Evolutionary conservation across 108 stramenopile species (phyloP).

Genomic region (Fistulifera pelliculosa): DNA sequence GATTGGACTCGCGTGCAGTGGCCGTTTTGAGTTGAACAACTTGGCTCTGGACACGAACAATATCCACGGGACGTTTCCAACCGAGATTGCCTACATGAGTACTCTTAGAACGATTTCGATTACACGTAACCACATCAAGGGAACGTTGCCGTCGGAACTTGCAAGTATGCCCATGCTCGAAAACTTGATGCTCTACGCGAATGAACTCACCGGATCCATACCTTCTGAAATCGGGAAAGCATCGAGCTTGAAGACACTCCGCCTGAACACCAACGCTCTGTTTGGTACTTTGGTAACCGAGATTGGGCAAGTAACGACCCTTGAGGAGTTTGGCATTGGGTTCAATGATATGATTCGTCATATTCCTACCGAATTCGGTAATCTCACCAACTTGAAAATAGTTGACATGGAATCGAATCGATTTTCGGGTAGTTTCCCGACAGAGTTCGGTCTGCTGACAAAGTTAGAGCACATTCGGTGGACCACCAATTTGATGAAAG

Average conservation of each 20-base stretch:
- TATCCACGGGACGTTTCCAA: slow-evolving; percentile 38
- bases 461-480: slow-evolving; percentile 32
- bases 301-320: slow-evolving; percentile 28
- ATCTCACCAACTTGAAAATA: slow-evolving; percentile 31
- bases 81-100: slow-evolving; percentile 32
- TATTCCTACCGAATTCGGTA: slow-evolving; percentile 53
- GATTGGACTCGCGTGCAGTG: slow-evolving; percentile 44
- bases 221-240: slow-evolving; percentile 36
- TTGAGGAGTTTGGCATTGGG: slow-evolving; percentile 30
- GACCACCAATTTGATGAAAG: slow-evolving; percentile 46
- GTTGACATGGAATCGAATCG: slow-evolving; percentile 51
- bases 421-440: slow-evolving; percentile 51
- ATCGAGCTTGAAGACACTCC: slow-evolving; percentile 28
- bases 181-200: slow-evolving; percentile 40
- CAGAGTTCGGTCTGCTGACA: slow-evolving; percentile 49
- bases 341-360: slow-evolving; percentile 42
- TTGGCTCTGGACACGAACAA: slow-evolving; percentile 42
- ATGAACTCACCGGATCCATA: slow-evolving; percentile 45
- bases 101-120: slow-evolving; percentile 27
- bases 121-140: slow-evolving; percentile 45
- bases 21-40: slow-evolving; percentile 24
- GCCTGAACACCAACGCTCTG: slow-evolving; percentile 38
- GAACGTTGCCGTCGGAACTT: slow-evolving; percentile 55
- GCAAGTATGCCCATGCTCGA: slow-evolving; percentile 31
- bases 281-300: slow-evolving; percentile 35